A percentile compares a stretch with the other conserved stretches of the same genome.
Conservation (phyloP, 345 rosid genomes). For the Dipteronia dyeriana region DNA sequence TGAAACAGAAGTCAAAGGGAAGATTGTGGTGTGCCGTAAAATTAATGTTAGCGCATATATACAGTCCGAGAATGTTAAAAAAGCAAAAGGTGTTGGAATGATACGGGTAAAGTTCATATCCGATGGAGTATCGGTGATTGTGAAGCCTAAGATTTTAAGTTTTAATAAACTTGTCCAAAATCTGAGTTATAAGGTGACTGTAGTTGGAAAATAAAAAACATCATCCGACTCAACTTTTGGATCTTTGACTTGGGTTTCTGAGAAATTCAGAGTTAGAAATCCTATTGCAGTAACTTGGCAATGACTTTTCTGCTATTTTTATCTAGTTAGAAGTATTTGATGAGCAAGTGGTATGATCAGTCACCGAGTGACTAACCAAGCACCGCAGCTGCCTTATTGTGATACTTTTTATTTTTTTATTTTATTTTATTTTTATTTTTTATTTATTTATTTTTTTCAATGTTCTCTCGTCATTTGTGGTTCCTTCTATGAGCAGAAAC, state of each 20-base stretch:
- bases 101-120: slow-evolving; percentile 41
- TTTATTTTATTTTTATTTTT: no score
- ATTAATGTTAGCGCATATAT: slow-evolving; percentile 11
- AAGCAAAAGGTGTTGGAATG: slow-evolving; percentile 70
- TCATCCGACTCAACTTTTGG: slow-evolving; percentile 47
- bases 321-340: no score
- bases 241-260: slow-evolving; percentile 59
- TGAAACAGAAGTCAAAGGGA: slow-evolving; percentile 35
- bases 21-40: slow-evolving; percentile 41
- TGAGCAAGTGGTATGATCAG: no score
- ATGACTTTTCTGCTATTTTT: neutral
- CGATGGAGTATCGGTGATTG: slow-evolving; percentile 43
- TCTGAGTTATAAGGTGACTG: slow-evolving; percentile 53
- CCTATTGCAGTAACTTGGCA: slow-evolving; percentile 67
- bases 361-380: no score
- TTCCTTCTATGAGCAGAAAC: no score
- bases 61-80: slow-evolving; percentile 42
- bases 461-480: no score
- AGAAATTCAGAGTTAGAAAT: slow-evolving; percentile 54
- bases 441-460: no score
- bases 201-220: slow-evolving; percentile 14
- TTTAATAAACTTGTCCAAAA: slow-evolving; percentile 45
- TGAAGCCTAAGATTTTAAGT: slow-evolving; percentile 38
- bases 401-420: no score
- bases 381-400: no score